Percentiles rank a stretch among this genome's conserved stretches.
Conservation (phyloP, 2,329 filamentous ascomycete species). For the Fusarium redolens region DNA sequence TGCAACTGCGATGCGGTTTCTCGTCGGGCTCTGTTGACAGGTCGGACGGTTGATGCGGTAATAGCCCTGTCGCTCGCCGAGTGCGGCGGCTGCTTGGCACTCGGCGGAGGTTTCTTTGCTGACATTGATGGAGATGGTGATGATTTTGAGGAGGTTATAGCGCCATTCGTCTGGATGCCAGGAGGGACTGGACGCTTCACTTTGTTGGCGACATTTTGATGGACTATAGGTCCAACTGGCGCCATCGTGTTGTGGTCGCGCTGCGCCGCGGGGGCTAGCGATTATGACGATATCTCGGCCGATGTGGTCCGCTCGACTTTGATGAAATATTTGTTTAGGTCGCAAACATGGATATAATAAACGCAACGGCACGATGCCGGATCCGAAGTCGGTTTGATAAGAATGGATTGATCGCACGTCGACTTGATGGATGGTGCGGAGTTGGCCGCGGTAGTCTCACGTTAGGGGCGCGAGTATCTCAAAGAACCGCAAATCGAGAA, state of each 20-base stretch:
- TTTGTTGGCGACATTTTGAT: conserved; percentile 63
- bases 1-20: conserved; percentile 61
- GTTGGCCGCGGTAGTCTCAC: conserved; percentile 31
- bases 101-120: conserved; percentile 63
- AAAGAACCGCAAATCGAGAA: conserved; percentile 30
- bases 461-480: conserved; percentile 26
- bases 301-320: conserved; percentile 31
- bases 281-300: conserved; percentile 21
- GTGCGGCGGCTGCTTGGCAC: conserved; percentile 55
- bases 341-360: conserved; percentile 39
- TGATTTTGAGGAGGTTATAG: conserved; percentile 63
- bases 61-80: conserved; percentile 52
- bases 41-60: conserved; percentile 58
- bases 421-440: conserved; percentile 37
- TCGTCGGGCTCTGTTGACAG: conserved; percentile 68
- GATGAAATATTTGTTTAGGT: conserved; percentile 21
- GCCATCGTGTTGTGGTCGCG: conserved; percentile 59
- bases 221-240: conserved; percentile 62
- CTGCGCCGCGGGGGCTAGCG: conserved; percentile 41
- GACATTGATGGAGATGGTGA: conserved; percentile 70
- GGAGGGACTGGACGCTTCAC: conserved; percentile 75
- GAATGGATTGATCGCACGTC: conserved; percentile 37
- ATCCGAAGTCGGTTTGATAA: conserved; percentile 9
- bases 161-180: conserved; percentile 73
- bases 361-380: conserved; percentile 29